Evolutionary conservation across 148 eudicot species (phyloP).

Genomic region (Silene uniflora): DNA sequence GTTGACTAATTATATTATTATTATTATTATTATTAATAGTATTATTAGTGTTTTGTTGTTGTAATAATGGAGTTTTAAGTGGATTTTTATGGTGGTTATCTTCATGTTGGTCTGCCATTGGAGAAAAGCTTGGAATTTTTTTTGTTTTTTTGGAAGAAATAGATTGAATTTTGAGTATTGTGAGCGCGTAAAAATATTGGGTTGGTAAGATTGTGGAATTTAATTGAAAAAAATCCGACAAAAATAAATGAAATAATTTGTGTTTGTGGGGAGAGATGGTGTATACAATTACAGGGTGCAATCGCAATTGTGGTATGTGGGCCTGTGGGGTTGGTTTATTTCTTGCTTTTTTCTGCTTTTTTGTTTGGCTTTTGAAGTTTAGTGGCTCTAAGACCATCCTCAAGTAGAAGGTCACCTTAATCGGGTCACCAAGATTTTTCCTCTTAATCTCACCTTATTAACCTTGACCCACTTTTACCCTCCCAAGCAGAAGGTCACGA

Average conservation of each 20-base stretch:
- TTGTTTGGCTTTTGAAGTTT: neutral
- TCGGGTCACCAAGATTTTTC: too few species aligned
- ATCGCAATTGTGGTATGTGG: neutral
- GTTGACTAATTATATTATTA: neutral
- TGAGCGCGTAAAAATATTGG: neutral
- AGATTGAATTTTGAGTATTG: neutral
- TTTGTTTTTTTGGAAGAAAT: neutral
- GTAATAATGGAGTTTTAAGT: conserved; percentile 3
- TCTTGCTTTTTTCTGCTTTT: neutral
- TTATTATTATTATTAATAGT: neutral
- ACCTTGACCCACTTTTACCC: too few species aligned
- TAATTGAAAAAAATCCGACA: neutral
- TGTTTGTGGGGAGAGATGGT: neutral
- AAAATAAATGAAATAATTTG: neutral
- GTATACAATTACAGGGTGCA: neutral
- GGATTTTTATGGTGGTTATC: neutral
- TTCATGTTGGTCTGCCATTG: conserved; percentile 5
- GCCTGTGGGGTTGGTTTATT: neutral
- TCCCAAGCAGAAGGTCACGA: too few species aligned
- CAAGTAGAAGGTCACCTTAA: too few species aligned
- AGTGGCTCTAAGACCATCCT: too few species aligned
- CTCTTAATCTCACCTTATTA: too few species aligned
- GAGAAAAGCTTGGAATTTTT: neutral
- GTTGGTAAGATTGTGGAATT: neutral
- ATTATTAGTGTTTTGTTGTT: neutral